Conservation (phyloP, 345 rosid species). For the Lepidium didymum region DNA sequence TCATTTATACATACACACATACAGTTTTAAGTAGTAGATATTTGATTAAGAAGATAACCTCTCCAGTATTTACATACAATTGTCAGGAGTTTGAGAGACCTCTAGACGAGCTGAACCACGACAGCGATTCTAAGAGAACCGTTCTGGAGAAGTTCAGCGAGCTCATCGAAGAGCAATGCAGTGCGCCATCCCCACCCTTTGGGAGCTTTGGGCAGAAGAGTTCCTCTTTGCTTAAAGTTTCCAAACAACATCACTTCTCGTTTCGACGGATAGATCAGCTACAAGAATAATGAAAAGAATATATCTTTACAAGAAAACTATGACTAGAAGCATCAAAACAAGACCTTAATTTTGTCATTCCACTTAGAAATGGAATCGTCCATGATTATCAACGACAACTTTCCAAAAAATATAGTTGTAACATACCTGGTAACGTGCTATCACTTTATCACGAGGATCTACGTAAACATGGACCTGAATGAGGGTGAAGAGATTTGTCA, state of each 20-base stretch:
- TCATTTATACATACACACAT: not conserved
- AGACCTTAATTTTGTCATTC: not conserved
- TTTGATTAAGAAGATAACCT: not conserved
- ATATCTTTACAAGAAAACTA: not conserved
- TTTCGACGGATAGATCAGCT: conserved; percentile 93
- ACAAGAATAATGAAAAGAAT: not conserved
- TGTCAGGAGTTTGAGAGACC: not conserved
- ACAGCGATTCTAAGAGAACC: conserved; percentile 80
- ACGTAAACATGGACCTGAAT: conserved; percentile 71
- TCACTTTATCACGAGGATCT: conserved; percentile 90
- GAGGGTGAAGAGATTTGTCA: not conserved
- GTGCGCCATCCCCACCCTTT: conserved; percentile 99
- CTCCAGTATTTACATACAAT: not conserved
- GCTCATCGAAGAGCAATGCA: conserved; percentile 81
- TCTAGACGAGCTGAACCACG: conserved; percentile 79
- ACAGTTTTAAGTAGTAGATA: not conserved
- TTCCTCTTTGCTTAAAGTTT: conserved; percentile 77
- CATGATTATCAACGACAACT: not conserved
- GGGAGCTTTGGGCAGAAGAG: conserved; percentile 92
- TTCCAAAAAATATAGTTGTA: not conserved
- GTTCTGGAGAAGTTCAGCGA: conserved; percentile 77
- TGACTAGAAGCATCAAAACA: not conserved
- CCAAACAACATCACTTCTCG: conserved; percentile 93
- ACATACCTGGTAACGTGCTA: conserved; percentile 89
- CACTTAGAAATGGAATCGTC: not conserved